Base-by-base conservation (phyloP, 2,329 filamentous ascomycete species). In the Microdochium trichocladiopsis region DNA sequence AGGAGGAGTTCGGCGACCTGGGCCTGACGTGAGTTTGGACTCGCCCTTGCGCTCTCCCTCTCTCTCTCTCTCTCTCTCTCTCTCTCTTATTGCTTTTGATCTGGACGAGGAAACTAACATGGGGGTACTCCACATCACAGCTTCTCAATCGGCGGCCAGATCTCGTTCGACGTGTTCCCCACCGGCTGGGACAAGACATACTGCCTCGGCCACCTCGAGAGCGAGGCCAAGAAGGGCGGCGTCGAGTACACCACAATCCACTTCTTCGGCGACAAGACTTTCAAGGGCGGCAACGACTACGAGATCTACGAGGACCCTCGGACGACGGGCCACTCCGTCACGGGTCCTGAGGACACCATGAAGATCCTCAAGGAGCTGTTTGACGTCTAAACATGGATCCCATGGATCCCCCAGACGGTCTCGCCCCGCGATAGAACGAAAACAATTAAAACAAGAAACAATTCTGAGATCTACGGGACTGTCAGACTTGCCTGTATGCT, bases 141-240 rank as follows among this genome's bases (percentile, higher is more conserved):
- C 43, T 96, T 87, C 78, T 93, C 90, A 57, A 95, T 99, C 63
- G 94, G 94, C 61, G 94, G 94, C 51, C 90, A 96, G 68, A 96
- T 99, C 72, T 96, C 92, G 55, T 99, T 99, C 70, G 94, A 99
- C 67, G 88, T 97, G 63, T 99, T 99, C 80, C 94, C 94, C 58
- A 82, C 77, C 2, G 94, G 94, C 65, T 99, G 94, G 94, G 94
- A 99, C 76, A 99, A 97, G 84, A 96, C 90, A 10, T 99, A 96
- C 80, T 96, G 92, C 75, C 78, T 97, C 60, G 77, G 82, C 62
- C 92, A 96, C 72, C 77, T 97, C 56, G 90, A 94, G 74, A 80
- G 80, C 57, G 92, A 96, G 70, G 85, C 87, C 57, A 74, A 79
- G 73, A 77, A 80, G 68, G 85, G 82, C 63, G 86, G 87, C 56